These are phyloP conservation scores for Metschnikowia lachancei DNA, from an alignment of 805 yeast genomes.

Conservation along the genomic window DNA sequence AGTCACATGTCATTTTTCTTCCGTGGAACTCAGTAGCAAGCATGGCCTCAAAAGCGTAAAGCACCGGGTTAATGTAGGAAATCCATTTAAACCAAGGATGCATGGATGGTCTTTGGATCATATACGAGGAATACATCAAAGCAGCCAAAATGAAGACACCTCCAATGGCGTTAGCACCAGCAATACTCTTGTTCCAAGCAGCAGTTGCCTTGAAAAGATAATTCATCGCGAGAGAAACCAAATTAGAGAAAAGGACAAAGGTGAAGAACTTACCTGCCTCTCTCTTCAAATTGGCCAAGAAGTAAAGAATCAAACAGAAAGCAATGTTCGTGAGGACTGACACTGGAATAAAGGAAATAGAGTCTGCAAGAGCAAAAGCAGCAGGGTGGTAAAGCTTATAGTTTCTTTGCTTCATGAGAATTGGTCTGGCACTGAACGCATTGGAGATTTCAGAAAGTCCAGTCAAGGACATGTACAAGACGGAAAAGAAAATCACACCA, in stretches of 20 bases:
- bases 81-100: constrained; percentile 37
- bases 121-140: constrained; percentile 31
- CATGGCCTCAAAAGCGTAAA: constrained; percentile 31
- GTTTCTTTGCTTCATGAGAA: constrained; percentile 30
- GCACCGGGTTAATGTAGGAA: constrained; percentile 37
- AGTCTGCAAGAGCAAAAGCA: constrained; percentile 26
- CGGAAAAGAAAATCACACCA: constrained; percentile 58
- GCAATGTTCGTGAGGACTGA: constrained; percentile 43
- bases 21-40: constrained; percentile 33
- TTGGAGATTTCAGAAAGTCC: constrained; percentile 46
- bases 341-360: constrained; percentile 25
- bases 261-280: constrained; percentile 57
- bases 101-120: constrained; percentile 35
- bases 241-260: constrained; percentile 45
- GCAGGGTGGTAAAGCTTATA: constrained; percentile 32
- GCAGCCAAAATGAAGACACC: constrained; percentile 41
- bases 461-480: constrained; percentile 51
- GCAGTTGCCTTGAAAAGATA: constrained; percentile 54
- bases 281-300: constrained; percentile 50
- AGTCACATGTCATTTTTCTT: constrained; percentile 27
- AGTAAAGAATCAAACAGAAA: constrained; percentile 53
- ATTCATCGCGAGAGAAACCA: constrained; percentile 52
- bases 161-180: constrained; percentile 56
- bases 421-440: constrained; percentile 25
- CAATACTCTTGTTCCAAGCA: constrained; percentile 50